Base-by-base conservation (phyloP, 768 basidiomycete species). In the Tylopilus sp. region DNA sequence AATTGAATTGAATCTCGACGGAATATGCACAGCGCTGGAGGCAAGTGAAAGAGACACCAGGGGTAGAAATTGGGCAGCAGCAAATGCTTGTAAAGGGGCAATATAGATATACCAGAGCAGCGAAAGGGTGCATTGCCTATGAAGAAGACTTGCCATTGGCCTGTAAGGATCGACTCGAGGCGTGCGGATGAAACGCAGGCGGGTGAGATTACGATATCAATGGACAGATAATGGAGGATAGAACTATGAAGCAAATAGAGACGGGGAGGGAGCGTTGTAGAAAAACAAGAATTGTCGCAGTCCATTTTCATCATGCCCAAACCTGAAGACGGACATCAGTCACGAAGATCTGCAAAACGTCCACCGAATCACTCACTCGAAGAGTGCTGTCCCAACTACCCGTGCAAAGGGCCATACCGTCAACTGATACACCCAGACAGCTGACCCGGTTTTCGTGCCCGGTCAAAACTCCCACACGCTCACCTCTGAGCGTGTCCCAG, bases 401-500 rank as follows among this genome's bases (percentile, higher is more conserved):
- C 31, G 95, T 99, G 79, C 95, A 98, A 52, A 99, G 85, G 41
- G 95, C 95, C 88, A 98, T 98, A 36, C 95, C 95, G 67, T 99
- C 95, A 41, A 85, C 82, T 58, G 88, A 91, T 58, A 98, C 97
- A 48, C 95, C 95, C 59, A 99, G 73, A 76, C 97, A 98, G 65
- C 88, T 91, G 59, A 99, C 94, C 57, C 95, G 78, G 77, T 99
- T 99, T 78, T 99, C 95, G 64, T 99, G 95, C 17, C 97, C 95
- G 33, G 94, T 92, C 55, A 99, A 73, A 47, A 99, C 97, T 51
- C 95, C 95, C 36, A 99, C 94, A 50, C 95, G 89, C 70, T 98
- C 95, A 49, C 97, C 97, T 72, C 95, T 97, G 64, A 99, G 78
- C 25, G 95, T 98, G 69, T 99, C 95, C 95, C 95, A 99, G 46